phyloP scores from a whole-genome alignment of 139 green algal species.

The Tetratostichococcus sp. region DNA sequence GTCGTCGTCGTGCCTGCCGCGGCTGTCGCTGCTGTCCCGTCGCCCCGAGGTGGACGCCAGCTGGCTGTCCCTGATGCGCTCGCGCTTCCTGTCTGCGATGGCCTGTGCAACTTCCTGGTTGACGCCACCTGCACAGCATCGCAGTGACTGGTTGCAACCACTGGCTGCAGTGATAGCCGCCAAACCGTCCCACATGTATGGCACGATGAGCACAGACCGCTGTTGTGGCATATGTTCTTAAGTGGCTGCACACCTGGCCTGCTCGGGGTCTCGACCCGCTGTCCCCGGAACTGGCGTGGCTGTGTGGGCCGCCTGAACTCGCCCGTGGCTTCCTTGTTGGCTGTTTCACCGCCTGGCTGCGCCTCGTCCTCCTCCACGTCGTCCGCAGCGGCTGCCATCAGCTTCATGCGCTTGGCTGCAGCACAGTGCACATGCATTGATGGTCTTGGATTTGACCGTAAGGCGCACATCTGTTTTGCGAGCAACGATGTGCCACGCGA shows the following conservation, averaged over 20 bases:
- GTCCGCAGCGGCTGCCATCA: constrained; percentile 9
- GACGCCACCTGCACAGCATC: constrained; percentile 26
- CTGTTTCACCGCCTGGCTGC: not conserved
- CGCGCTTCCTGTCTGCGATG: constrained; percentile 28
- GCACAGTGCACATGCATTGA: not conserved
- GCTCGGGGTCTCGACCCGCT: constrained; percentile 75
- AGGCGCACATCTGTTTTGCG: no score
- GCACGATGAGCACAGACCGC: no score
- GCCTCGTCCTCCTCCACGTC: constrained; percentile 10
- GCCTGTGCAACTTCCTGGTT: constrained; percentile 12
- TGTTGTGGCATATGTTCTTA: no score
- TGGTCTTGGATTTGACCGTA: no score
- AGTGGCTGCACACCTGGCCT: constrained; percentile 60
- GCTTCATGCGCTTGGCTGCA: constrained; percentile 19
- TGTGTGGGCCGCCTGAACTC: not conserved
- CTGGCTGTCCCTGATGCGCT: constrained; percentile 24
- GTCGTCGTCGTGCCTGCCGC: not conserved
- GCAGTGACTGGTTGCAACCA: no score
- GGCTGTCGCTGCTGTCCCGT: not conserved
- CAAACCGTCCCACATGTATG: not conserved
- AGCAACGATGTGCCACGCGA: no score
- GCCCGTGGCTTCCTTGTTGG: not conserved
- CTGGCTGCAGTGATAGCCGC: no score
- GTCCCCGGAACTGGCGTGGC: constrained; percentile 57
- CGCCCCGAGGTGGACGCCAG: constrained; percentile 27